Evolutionary conservation across 371 early-diverging fungal species (phyloP), one percentile per base, ranked within the genome.

Genomic region (Conidiobolus incongruus): DNA sequence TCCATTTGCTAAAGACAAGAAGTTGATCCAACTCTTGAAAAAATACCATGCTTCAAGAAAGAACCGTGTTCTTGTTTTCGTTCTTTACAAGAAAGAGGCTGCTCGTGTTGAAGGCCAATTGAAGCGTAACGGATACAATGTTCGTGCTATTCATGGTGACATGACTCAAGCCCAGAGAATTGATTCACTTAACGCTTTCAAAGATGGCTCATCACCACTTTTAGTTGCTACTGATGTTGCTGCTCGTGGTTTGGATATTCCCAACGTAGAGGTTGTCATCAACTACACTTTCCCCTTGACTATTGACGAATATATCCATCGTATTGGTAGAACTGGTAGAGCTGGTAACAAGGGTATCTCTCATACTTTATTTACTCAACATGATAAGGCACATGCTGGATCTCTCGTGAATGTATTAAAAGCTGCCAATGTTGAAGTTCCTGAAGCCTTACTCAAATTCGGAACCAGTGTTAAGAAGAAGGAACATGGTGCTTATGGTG

Each of bases 241-340:
- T 40, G 82, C 92, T 35, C 75, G 95, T 57, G 98, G 99, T 44
- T 67, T 97, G 49, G 95, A 96, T 64, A 84, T 98, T 49, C 90
- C 94, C 28, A 77, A 88, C 45, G 86, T 99, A n/a, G 84, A 86
- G 48, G 80, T 85, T 53, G 99, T 99, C 11, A 83, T 99, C 61
- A 98, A 98, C 63, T 74, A 84, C 51, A 93, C 94, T 30, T 92
- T 97, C 64, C 99, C 99, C 7, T 62, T 84, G 50, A 89, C 88
- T 37, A 84, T 88, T 44, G 95, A 96, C 53, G 84, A 86, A 48
- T 94, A 83, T 60, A 79, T 89, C 38, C 92, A 89, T 56, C 77
- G 94, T 47, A 83, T 86, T 42, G 99, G 99, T 31, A 77, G 98
- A 51, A 96, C 98, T 4, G 99, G 89, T 7, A 75, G 96, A 52